Evolutionary conservation across 2,329 filamentous ascomycete species (phyloP), one percentile per base, ranked within the genome.

Genomic region (Verticillium nubilum): DNA sequence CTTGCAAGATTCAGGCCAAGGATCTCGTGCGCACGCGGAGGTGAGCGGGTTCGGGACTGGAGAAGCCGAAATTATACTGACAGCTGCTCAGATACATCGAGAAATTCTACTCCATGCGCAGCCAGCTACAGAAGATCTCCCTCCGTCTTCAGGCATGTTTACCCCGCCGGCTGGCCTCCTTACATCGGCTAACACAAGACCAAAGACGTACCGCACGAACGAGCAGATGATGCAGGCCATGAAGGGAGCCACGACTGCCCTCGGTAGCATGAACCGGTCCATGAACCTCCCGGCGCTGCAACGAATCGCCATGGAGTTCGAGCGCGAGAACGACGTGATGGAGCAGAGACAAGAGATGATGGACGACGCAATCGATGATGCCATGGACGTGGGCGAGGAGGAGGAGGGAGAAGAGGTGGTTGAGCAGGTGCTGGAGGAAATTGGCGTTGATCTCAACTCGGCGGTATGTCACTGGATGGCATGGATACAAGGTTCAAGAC

Each of bases 221-320:
- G 95, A 99, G 74, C 94, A 98, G 76, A 99, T 99, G 95, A 97
- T 97, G 93, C 92, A 97, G 75, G 95, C 93, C 9, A 98, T 99
- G 95, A 99, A 97, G 76, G 95, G 95, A 33, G 95, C 95, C 4
- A 98, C 95, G 1, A 87, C 89, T 75, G 88, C 97, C 2, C 80
- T 99, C 7, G 92, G 93, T 58, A 96, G 90, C 78, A 99, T 99
- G 95, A 99, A 99, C 75, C 85, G 90, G 65, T 91, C 91, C 64
- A 98, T 98, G 93, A 98, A 99, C 72, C 86, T 99, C 2, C 95
- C 95, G 0, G 92, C 92, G 19, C 80, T 99, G 33, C 94, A 98
- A 74, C 87, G 94, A 60, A 99, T 99, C 71, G 94, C 95, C 23
- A 97, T 97, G 93, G 95, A 99, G 71, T 99, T 99, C 69, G 95